Evolutionary conservation across 768 basidiomycete genomes (phyloP), one percentile per base, ranked within the genome.

Genomic region (Gelatoporia subvermispora): DNA sequence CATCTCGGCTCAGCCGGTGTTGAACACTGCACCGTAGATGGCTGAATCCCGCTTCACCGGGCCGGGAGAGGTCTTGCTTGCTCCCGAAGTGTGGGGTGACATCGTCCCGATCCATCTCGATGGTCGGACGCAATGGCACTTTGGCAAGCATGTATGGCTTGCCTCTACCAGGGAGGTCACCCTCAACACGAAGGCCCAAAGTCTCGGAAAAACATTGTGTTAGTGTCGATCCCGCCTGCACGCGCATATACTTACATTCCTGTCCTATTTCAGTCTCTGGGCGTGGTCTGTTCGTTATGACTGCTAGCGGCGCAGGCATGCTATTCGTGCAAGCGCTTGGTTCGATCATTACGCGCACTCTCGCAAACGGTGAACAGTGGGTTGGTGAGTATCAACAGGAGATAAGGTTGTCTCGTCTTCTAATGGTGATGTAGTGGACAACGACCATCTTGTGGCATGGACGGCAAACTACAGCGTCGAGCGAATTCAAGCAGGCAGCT

Each of bases 391-490:
- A 13, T 21, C 16, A 5, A 16, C 11, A 8, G 16, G 35, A 41
- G 20, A 3, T n/a, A 17, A 15, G 13, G 5, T 17, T 7, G 5
- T 28, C 18, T 22, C 22, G 10, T 20, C 15, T 21, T 7, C n/a
- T 41, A 18, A 28, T 35, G 15, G 25, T 35, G 3, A 3, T 36
- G 23, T 31, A 62, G 62, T 68, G 22, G 65, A 66, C 45, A 65
- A 67, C 53, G 62, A 66, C 13, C 67, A 68, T 35, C 63, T 67
- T 25, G 67, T 68, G 22, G 67, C 67, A 11, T 68, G 67, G 67
- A 62, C 62, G 34, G 60, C 62, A 10, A 51, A 57, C 37, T 68
- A 67, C 56, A 61, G 56, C 41, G 59, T 68, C 20, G 65, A 68
- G 52, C 62, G 59, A 25, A 59, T 68, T 34, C 51, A 61, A 39